Conservation (phyloP, 2,329 filamentous ascomycete species). For the Colletotrichum gigasporum region DNA sequence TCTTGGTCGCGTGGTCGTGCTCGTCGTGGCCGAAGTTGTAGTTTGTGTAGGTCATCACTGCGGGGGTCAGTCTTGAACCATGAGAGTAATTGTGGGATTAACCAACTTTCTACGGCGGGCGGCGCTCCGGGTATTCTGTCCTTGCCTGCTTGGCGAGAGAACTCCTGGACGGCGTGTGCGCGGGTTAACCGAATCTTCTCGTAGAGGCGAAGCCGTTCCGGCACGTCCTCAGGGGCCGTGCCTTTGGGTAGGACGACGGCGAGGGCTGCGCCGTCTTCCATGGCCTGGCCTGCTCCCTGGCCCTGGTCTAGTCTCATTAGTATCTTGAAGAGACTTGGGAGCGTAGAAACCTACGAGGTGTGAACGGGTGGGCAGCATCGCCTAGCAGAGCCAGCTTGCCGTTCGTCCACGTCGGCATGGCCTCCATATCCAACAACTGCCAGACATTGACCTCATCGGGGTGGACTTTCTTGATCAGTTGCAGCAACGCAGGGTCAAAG, state of each 20-base stretch:
- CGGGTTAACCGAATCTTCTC: conserved; percentile 66
- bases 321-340: too few relatives aligned
- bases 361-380: conserved; percentile 75
- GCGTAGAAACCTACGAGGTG: conserved; percentile 57
- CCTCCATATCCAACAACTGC: conserved; percentile 70
- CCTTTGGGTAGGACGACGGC: conserved; percentile 62
- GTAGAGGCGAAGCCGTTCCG: conserved; percentile 67
- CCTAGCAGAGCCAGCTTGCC: conserved; percentile 67
- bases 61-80: neutral
- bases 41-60: conserved; percentile 51
- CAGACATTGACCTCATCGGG: conserved; percentile 61
- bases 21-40: conserved; percentile 70
- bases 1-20: conserved; percentile 60
- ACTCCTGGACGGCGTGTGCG: conserved; percentile 66
- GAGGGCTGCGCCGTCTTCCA: conserved; percentile 72
- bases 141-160: conserved; percentile 60
- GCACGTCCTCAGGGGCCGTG: conserved; percentile 54
- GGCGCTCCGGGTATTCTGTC: conserved; percentile 42
- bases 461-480: conserved; percentile 54
- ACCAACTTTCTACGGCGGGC: conserved; percentile 12
- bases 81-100: too few relatives aligned
- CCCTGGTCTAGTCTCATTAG: conserved; percentile 53
- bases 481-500: conserved; percentile 52
- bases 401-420: conserved; percentile 63
- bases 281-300: conserved; percentile 69